phyloP scores from a whole-genome alignment of 768 basidiomycete genomes.

The Suillus luteus region DNA sequence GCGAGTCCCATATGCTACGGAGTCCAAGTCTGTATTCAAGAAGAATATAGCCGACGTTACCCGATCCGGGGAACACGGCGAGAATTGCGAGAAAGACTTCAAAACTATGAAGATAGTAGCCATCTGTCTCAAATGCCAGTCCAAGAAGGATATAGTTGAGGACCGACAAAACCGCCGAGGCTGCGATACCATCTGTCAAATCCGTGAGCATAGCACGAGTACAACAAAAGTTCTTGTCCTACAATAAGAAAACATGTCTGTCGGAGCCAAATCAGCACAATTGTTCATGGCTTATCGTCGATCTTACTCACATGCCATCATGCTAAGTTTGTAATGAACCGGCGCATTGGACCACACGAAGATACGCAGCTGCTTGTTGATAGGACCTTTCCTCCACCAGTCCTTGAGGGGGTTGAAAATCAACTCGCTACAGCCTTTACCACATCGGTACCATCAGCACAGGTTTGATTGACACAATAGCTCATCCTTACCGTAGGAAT shows the following conservation, averaged over 20 bases:
- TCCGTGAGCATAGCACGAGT: background rate
- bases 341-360: slow-evolving; percentile 74
- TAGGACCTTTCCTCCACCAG: slow-evolving; percentile 62
- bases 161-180: slow-evolving; percentile 55
- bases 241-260: slow-evolving; percentile 48
- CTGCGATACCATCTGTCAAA: slow-evolving; percentile 50
- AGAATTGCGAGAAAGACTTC: slow-evolving; percentile 74
- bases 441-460: slow-evolving; percentile 6
- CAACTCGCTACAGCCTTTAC: slow-evolving; percentile 67
- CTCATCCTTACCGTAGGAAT: slow-evolving; percentile 62
- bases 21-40: slow-evolving; percentile 66
- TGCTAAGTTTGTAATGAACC: slow-evolving; percentile 71
- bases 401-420: slow-evolving; percentile 77
- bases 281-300: background rate
- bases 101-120: slow-evolving; percentile 69
- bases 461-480: slow-evolving; percentile 29
- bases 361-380: slow-evolving; percentile 70
- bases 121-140: slow-evolving; percentile 64
- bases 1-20: slow-evolving; percentile 14
- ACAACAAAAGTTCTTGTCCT: slow-evolving; percentile 18
- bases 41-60: slow-evolving; percentile 64
- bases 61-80: slow-evolving; percentile 70
- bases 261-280: background rate
- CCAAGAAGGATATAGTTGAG: slow-evolving; percentile 72
- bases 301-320: slow-evolving; percentile 43